Percentiles rank a stretch among this genome's conserved stretches.
phyloP scores from a whole-genome alignment of 2,329 filamentous ascomycete species.

The Colletotrichum costaricense region DNA sequence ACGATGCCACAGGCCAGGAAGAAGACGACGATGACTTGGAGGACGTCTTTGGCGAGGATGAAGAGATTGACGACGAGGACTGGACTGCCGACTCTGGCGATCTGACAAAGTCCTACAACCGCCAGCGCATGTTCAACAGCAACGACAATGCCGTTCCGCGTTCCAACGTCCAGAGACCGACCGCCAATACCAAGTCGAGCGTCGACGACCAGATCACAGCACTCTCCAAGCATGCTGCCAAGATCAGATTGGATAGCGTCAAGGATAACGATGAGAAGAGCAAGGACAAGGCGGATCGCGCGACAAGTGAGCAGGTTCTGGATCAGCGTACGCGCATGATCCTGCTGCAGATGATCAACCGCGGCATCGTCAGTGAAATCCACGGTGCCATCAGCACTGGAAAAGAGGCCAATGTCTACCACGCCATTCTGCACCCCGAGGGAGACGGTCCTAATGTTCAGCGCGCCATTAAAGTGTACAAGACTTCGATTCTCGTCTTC shows the following conservation, averaged over 20 bases:
- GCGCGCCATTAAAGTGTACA: slow-evolving; percentile 97
- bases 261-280: slow-evolving; percentile 64
- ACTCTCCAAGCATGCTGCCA: slow-evolving; percentile 86
- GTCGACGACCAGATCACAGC: slow-evolving; percentile 90
- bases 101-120: slow-evolving; percentile 89
- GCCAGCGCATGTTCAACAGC: slow-evolving; percentile 76
- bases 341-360: slow-evolving; percentile 94
- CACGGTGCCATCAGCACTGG: slow-evolving; percentile 96
- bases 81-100: slow-evolving; percentile 71
- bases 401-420: slow-evolving; percentile 98
- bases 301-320: slow-evolving; percentile 93
- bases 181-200: slow-evolving; percentile 80
- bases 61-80: slow-evolving; percentile 69
- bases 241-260: slow-evolving; percentile 81
- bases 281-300: slow-evolving; percentile 91
- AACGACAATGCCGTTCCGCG: slow-evolving; percentile 68
- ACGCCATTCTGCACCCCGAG: slow-evolving; percentile 75
- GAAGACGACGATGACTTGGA: slow-evolving; percentile 52
- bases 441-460: slow-evolving; percentile 72
- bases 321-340: slow-evolving; percentile 97
- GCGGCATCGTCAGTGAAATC: slow-evolving; percentile 87
- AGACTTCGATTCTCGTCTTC: slow-evolving; percentile 97
- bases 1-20: slow-evolving; percentile 8
- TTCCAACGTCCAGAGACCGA: slow-evolving; percentile 82
- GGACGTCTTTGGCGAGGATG: slow-evolving; percentile 64